Base-by-base conservation (phyloP, 768 basidiomycete genomes). In the Russula earlei region DNA sequence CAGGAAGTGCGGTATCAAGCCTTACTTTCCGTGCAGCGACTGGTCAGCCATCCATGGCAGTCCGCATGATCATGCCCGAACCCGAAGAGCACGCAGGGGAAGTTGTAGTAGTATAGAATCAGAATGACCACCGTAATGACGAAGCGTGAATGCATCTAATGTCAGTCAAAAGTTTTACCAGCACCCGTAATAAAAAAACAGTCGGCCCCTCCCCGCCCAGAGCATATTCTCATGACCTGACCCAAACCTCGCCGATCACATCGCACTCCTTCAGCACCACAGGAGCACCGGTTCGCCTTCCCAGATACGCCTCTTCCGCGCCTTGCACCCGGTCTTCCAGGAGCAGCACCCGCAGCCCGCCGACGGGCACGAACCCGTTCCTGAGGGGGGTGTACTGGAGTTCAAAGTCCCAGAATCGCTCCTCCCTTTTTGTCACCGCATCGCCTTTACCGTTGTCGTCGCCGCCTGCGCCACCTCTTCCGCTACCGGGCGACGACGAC, bases 1-100 rank as follows among this genome's bases (percentile, higher is more conserved):
- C 74, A 87, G 20, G 88, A 98, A 64, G 92, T 97, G 52, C 82
- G 91, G 62, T 99, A 98, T 75, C 85, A 86, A 55, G 92, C 93
- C 2, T 74, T 98, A 36, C 74, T 97, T 36, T 85, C 90, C 5
- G 93, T 94, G 9, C 93, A 97, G 67, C 81, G 85, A 52, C 82
- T 96, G 31, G 87, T 96, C 65, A 92, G 91, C 67, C 91, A 94
- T 63, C 84, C 90, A 9, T 93, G 90, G 90, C 69, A 80, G 42
- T 71, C 77, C 20, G 78, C 74, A 37, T 84, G 63, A 65, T 25
- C 46, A 6, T 33, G 25, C 27, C 41, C 4, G 25, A 33, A 25
- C 27, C 41, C 4, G 25, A 33, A 20, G 17, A 5, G 38, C 15
- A 10, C n/a, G 31, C 19, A 36, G 22, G 12, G 29, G 5, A 22